Conservation (phyloP, 257 asterid species). For the Ehretia macrophylla region DNA sequence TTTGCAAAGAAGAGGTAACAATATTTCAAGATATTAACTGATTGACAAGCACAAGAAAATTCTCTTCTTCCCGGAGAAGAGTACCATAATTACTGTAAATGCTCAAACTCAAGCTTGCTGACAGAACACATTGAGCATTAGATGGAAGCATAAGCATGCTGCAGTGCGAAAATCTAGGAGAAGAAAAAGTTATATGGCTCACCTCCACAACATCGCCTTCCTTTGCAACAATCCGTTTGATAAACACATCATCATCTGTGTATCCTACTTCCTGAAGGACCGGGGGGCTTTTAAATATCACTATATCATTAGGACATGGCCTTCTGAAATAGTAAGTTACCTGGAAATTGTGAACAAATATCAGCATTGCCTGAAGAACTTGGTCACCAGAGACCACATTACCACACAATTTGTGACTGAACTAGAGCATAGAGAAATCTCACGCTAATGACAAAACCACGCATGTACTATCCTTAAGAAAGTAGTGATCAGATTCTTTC, state of each 20-base stretch:
- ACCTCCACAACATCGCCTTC: conserved; percentile 93
- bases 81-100: too few relatives aligned
- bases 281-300: conserved; percentile 88
- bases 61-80: neutral
- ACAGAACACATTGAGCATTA: neutral
- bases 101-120: too few relatives aligned
- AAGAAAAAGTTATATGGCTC: conserved; percentile 7
- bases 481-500: too few relatives aligned
- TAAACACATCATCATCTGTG: conserved; percentile 87
- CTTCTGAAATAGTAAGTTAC: conserved; percentile 79
- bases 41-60: neutral
- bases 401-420: neutral
- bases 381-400: neutral
- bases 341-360: conserved; percentile 35
- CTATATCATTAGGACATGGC: conserved; percentile 87
- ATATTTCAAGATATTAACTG: neutral
- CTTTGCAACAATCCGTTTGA: conserved; percentile 84
- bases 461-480: too few relatives aligned
- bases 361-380: neutral
- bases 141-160: neutral
- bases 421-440: neutral
- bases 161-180: neutral
- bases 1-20: neutral
- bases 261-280: conserved; percentile 94
- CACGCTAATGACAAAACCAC: too few relatives aligned